Base-by-base conservation (phyloP, 2,329 filamentous ascomycete species). In the Claviceps lovelessii region DNA sequence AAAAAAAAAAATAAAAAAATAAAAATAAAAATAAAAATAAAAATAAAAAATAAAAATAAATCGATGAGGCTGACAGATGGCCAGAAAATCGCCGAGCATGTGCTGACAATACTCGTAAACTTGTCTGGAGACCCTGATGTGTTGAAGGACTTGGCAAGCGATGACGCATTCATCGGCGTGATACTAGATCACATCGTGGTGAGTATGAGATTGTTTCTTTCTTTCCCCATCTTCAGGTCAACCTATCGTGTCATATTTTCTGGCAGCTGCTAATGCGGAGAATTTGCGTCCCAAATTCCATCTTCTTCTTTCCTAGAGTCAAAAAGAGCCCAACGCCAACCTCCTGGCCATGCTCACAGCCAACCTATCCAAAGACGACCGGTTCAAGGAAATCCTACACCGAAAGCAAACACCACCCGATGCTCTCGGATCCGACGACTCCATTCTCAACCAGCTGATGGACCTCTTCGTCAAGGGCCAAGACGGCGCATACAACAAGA, bases 391-490 rank as follows among this genome's bases (percentile, higher is more conserved):
- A 47, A 74, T 96, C 5, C 70, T 91, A 11, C 74, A 76, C 5
- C 74, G 86, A 54, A 86, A 85, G 63, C 85, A 89, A 58, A 72
- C 78, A 7, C 68, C 84, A 0, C 86, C 89, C 2, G 79, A 83
- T 54, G 75, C 76, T n/a, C 78, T 95, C 7, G 83, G 81, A 6
- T 85, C 81, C 1, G 87, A 88, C 45, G 78, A 84, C 41, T 76
- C 81, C 56, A 84, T 88, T 5, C 80, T 97, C 62, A 90, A 96
- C 68, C 93, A 97, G 70, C 75, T 98, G 35, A 82, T 98, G 68
- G 93, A 97, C 68, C 85, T 94, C 62, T 98, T 98, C 66, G 93
- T 97, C 66, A 94, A 93, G 72, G 91, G 91, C 23, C 84, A 88
- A 28, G 84, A 86, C 58, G 86, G 86, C 29, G 76, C 77, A 10